These are phyloP conservation scores for Melaleuca alternifolia DNA, from an alignment of 345 rosid species.

Conservation along the genomic window DNA sequence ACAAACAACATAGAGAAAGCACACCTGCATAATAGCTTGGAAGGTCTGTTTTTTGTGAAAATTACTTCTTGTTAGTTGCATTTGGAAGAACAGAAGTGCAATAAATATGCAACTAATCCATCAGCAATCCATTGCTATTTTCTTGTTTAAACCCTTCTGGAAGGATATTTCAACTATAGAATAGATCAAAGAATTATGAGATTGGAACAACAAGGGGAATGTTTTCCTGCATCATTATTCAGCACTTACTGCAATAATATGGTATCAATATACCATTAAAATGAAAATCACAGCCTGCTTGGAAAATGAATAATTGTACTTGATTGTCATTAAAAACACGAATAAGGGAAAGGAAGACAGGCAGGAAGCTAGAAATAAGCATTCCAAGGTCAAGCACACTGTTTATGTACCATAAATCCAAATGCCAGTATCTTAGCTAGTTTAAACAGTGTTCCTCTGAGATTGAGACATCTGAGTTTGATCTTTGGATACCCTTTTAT, in stretches of 20 bases:
- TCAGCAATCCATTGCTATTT: neutral
- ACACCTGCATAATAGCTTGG: neutral
- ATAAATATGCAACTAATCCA: neutral
- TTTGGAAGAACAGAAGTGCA: neutral
- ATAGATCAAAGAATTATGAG: neutral
- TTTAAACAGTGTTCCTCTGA: neutral
- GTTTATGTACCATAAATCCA: neutral
- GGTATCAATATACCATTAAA: neutral
- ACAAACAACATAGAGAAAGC: neutral
- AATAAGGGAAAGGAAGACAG: neutral
- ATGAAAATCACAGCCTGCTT: neutral
- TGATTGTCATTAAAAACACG: neutral
- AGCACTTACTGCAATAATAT: neutral
- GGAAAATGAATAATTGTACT: neutral
- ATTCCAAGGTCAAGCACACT: neutral
- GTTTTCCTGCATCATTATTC: neutral
- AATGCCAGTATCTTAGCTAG: neutral
- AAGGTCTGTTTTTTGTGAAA: neutral
- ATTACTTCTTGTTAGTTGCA: neutral
- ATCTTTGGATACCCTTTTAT: neutral
- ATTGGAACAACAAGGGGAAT: neutral
- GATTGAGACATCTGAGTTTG: neutral
- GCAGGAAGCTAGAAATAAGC: neutral
- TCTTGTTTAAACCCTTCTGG: neutral
- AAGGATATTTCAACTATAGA: neutral